A percentile compares a stretch with the other conserved stretches of the same genome.
Conservation (phyloP, 163 green algal species). For the Scenedesmus sp. region DNA sequence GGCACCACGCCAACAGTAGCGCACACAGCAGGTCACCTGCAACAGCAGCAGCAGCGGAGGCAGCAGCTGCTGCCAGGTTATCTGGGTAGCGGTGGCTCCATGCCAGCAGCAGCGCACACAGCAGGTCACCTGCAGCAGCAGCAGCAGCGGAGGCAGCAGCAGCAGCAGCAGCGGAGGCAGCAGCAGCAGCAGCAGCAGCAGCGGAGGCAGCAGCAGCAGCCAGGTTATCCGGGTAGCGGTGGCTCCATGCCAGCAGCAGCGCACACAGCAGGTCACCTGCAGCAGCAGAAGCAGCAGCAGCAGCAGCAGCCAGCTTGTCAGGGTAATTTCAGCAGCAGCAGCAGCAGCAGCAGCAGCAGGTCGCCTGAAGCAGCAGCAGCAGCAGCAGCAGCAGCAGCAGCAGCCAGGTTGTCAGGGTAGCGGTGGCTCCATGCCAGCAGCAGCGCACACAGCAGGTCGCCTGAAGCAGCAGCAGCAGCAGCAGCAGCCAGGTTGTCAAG, state of each 20-base stretch:
- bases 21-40: constrained; percentile 82
- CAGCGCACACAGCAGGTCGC: neutral
- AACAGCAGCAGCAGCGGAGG: neutral
- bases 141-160: neutral
- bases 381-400: neutral
- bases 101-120: constrained; percentile 83
- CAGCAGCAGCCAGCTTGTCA: neutral
- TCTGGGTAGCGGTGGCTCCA: constrained; percentile 48
- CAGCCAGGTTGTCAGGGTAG: neutral
- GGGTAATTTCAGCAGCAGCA: neutral
- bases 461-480: neutral
- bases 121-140: constrained; percentile 74
- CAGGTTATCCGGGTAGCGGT: constrained; percentile 46
- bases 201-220: neutral
- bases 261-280: constrained; percentile 82
- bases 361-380: neutral
- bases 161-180: neutral
- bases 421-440: neutral
- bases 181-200: too few species aligned
- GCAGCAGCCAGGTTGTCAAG: neutral
- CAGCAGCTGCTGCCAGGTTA: neutral
- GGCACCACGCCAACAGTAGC: constrained; percentile 78
- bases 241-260: constrained; percentile 69
- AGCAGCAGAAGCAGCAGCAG: neutral
- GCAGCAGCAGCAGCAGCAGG: neutral